These are phyloP conservation scores for Darksidea phi DNA, from an alignment of 495 filamentous ascomycete species.

Conservation along the genomic window DNA sequence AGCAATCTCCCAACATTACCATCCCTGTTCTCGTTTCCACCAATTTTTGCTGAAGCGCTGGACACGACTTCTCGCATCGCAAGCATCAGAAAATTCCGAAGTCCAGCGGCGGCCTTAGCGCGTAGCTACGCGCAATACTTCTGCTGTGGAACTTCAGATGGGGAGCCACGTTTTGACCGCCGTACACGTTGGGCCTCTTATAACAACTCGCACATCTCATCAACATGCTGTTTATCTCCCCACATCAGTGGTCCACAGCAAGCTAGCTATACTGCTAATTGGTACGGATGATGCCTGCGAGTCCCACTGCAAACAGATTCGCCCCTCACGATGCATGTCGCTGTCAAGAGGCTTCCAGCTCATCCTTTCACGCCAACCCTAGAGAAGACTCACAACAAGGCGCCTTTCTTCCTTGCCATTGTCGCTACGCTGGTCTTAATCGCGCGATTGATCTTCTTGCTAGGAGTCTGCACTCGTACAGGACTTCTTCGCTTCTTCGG, in stretches of 20 bases:
- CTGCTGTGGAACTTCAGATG: slow-evolving; percentile 1
- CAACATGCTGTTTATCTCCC: background rate
- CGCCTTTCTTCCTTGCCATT: slow-evolving; percentile 6
- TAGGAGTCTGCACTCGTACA: slow-evolving; percentile 8
- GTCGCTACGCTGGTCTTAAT: slow-evolving; percentile 6
- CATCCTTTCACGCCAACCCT: background rate
- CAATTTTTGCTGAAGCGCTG: background rate
- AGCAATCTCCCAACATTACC: background rate
- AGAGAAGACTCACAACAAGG: slow-evolving; percentile 4
- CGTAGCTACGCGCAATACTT: background rate
- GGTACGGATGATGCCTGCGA: background rate
- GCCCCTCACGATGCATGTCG: background rate
- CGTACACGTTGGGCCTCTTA: background rate
- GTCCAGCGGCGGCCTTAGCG: too few relatives aligned
- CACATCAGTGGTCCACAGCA: background rate
- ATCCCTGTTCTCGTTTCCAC: background rate
- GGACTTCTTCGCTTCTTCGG: slow-evolving; percentile 11
- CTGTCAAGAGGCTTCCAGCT: background rate
- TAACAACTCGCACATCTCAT: background rate
- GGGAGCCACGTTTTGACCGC: slow-evolving; percentile 4
- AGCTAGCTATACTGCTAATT: background rate
- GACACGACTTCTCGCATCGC: background rate
- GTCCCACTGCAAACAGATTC: too few relatives aligned
- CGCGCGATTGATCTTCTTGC: slow-evolving; percentile 13
- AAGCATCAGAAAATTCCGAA: background rate